phyloP scores from a whole-genome alignment of 2,329 filamentous ascomycete species.

The Cytospora schulzeri region DNA sequence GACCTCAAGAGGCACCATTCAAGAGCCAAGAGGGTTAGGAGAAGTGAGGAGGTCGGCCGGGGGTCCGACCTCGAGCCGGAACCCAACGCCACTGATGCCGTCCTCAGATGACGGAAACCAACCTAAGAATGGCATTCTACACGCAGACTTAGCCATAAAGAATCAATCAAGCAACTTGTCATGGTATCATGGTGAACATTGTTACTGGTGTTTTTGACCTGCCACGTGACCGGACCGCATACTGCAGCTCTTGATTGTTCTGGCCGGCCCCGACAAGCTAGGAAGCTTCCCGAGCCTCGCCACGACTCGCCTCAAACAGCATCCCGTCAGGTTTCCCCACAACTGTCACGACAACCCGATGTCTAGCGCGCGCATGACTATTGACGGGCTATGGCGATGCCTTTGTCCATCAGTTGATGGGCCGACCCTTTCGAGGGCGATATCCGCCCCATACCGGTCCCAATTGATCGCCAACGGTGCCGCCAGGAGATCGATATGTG shows the following conservation, averaged over 20 bases:
- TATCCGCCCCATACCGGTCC: constrained; percentile 26
- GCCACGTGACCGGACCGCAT: constrained; percentile 13
- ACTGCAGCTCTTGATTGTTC: neutral
- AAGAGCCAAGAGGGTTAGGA: neutral
- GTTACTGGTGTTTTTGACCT: neutral
- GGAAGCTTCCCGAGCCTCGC: constrained; percentile 9
- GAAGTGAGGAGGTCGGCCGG: neutral
- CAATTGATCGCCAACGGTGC: neutral
- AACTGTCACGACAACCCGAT: constrained; percentile 32
- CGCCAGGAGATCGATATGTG: neutral
- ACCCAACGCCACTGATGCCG: neutral
- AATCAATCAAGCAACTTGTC: constrained; percentile 8
- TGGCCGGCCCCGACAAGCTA: neutral
- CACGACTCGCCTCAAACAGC: neutral
- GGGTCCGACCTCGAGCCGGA: neutral
- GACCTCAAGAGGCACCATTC: neutral
- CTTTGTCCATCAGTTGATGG: constrained; percentile 60
- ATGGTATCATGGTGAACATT: neutral
- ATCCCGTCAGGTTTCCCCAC: neutral
- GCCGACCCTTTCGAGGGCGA: constrained; percentile 38
- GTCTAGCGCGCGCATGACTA: constrained; percentile 42
- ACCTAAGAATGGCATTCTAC: neutral
- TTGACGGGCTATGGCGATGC: constrained; percentile 66
- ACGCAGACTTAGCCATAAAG: neutral
- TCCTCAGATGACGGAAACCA: neutral